These are phyloP conservation scores for Hansenula lynferdii DNA, from an alignment of 1,139 yeast species.

Conservation along the genomic window DNA sequence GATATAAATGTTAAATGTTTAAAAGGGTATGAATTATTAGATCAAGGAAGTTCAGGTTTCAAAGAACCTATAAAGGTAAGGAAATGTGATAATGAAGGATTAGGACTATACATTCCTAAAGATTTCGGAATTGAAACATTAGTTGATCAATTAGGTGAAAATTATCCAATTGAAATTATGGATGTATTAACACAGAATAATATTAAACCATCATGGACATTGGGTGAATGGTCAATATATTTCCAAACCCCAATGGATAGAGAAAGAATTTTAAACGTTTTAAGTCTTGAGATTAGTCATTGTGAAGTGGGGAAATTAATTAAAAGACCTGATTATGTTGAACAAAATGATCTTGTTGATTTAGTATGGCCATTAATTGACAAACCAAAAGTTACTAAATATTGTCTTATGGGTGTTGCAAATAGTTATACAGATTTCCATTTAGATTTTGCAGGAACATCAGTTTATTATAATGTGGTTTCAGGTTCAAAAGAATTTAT, in stretches of 20 bases:
- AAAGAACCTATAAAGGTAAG: slow-evolving; percentile 35
- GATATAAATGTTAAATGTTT: slow-evolving; percentile 19
- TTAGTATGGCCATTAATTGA: slow-evolving; percentile 47
- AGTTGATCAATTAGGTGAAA: slow-evolving; percentile 57
- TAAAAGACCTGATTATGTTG: slow-evolving; percentile 61
- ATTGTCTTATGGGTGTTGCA: slow-evolving; percentile 80
- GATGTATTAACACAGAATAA: slow-evolving; percentile 79
- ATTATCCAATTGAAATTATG: slow-evolving; percentile 74
- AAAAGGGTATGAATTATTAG: slow-evolving; percentile 29
- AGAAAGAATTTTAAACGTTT: slow-evolving; percentile 73
- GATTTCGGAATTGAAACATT: slow-evolving; percentile 51
- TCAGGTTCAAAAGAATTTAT: slow-evolving; percentile 70
- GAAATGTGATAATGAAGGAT: slow-evolving; percentile 26
- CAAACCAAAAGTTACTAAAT: slow-evolving; percentile 73
- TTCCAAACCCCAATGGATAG: slow-evolving; percentile 40
- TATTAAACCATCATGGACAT: slow-evolving; percentile 52
- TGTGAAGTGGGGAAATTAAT: slow-evolving; percentile 48
- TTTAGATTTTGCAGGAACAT: slow-evolving; percentile 88
- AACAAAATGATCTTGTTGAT: slow-evolving; percentile 65
- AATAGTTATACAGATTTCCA: slow-evolving; percentile 88
- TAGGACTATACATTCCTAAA: slow-evolving; percentile 40
- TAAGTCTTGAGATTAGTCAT: slow-evolving; percentile 72
- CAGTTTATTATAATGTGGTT: slow-evolving; percentile 81
- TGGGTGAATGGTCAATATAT: slow-evolving; percentile 73
- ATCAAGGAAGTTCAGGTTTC: slow-evolving; percentile 27